Evolutionary conservation across 768 basidiomycete species (phyloP).

Genomic region (Termitomyces eurrhizus): DNA sequence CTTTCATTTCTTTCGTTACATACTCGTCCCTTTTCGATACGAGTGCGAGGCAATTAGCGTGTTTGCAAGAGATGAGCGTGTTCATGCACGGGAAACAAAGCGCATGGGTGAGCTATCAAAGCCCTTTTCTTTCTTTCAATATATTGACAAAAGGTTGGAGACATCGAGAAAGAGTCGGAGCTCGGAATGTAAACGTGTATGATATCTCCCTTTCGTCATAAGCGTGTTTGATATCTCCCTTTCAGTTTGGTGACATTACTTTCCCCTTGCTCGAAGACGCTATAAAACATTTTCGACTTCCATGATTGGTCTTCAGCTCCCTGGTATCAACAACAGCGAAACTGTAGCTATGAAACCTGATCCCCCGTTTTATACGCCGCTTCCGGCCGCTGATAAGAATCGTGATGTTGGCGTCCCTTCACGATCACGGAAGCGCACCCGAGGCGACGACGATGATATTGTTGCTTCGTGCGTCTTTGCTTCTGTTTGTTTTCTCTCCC

Average conservation of each 20-base stretch:
- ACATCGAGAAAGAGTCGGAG: too few relatives aligned
- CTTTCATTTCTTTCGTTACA: too few relatives aligned
- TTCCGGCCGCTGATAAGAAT: background rate
- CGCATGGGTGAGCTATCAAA: too few relatives aligned
- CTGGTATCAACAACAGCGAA: background rate
- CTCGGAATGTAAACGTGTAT: too few relatives aligned
- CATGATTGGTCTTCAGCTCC: background rate
- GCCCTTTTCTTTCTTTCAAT: too few relatives aligned
- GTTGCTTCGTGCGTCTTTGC: background rate
- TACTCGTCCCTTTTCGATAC: too few relatives aligned
- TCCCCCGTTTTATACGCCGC: background rate
- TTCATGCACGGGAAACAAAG: too few relatives aligned
- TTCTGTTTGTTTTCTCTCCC: too few relatives aligned
- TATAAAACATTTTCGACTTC: background rate
- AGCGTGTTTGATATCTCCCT: background rate
- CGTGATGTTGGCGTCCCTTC: background rate
- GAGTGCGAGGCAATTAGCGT: too few relatives aligned
- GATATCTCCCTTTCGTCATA: too few relatives aligned
- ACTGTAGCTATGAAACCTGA: background rate
- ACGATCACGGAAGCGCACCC: background rate
- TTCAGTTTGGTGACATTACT: background rate
- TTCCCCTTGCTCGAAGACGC: background rate
- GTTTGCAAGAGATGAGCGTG: too few relatives aligned
- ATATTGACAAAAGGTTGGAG: too few relatives aligned
- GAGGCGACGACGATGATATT: background rate